Conservation (phyloP, 163 green algal species). For the Scenedesmus sp. region DNA sequence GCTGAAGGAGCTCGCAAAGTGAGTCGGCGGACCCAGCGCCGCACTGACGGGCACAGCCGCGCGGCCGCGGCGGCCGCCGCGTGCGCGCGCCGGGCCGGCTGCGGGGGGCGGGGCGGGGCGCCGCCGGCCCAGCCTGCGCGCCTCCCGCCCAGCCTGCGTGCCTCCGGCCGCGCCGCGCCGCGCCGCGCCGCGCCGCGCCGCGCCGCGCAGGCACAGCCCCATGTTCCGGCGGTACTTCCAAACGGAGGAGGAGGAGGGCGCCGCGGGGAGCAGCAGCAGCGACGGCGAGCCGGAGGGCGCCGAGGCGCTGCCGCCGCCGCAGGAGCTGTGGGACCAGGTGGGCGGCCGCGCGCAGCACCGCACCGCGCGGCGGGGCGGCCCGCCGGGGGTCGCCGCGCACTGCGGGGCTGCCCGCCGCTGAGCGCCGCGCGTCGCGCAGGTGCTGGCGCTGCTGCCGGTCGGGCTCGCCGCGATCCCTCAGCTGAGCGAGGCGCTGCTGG, state of each 20-base stretch:
- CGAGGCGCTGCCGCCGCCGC: slow-evolving; percentile 6
- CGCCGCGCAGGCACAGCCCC: slow-evolving; percentile 5
- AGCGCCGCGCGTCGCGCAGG: neutral
- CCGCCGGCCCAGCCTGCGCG: too few relatives aligned
- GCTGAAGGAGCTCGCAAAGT: slow-evolving; percentile 28
- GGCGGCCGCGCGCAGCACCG: too few relatives aligned
- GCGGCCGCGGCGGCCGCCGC: too few relatives aligned
- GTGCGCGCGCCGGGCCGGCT: too few relatives aligned
- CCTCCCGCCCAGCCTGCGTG: too few relatives aligned
- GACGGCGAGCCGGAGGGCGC: slow-evolving; percentile 10
- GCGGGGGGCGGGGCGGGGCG: too few relatives aligned
- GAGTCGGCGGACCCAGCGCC: neutral
- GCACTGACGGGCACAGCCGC: too few relatives aligned
- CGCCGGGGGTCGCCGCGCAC: too few relatives aligned
- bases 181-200: neutral
- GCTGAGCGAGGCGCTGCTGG: slow-evolving; percentile 25
- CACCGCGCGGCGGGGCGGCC: too few relatives aligned
- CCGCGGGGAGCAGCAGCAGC: slow-evolving; percentile 17
- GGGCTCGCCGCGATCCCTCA: slow-evolving; percentile 8
- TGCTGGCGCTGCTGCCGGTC: slow-evolving; percentile 5
- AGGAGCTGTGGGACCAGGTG: slow-evolving; percentile 39
- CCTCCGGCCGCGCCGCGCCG: too few relatives aligned
- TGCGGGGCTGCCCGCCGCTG: neutral
- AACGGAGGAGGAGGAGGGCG: slow-evolving; percentile 3
- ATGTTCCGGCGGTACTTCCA: slow-evolving; percentile 47